These are phyloP conservation scores for Amanita polypyramis DNA, from an alignment of 768 basidiomycete species.

Conservation along the genomic window DNA sequence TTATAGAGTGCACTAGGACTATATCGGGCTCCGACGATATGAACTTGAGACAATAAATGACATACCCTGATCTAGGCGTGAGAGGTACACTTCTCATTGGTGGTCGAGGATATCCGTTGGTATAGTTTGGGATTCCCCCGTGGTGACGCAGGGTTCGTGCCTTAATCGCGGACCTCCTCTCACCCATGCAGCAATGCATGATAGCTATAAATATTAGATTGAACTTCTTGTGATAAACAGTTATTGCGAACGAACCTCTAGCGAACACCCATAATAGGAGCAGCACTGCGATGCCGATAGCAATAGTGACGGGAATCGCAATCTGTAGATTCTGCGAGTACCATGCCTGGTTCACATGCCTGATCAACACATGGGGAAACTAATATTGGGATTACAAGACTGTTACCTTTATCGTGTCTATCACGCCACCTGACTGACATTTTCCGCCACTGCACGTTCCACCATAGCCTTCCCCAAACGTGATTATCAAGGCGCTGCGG, in stretches of 20 bases:
- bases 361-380: background rate
- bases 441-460: slow-evolving; percentile 54
- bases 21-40: background rate
- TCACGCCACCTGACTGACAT: slow-evolving; percentile 49
- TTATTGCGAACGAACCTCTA: slow-evolving; percentile 1
- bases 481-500: slow-evolving; percentile 9
- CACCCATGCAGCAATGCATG: slow-evolving; percentile 21
- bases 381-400: slow-evolving; percentile 7
- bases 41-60: slow-evolving; percentile 5
- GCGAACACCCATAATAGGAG: slow-evolving; percentile 40
- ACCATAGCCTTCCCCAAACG: slow-evolving; percentile 44
- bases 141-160: slow-evolving; percentile 9
- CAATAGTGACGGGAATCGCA: slow-evolving; percentile 69
- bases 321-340: slow-evolving; percentile 70
- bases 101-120: slow-evolving; percentile 4
- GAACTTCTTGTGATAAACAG: background rate
- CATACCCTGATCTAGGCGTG: slow-evolving; percentile 18
- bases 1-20: slow-evolving; percentile 17
- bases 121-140: slow-evolving; percentile 16
- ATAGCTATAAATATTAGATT: slow-evolving; percentile 16
- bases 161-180: slow-evolving; percentile 10
- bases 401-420: slow-evolving; percentile 51
- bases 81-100: background rate
- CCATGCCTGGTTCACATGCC: slow-evolving; percentile 43
- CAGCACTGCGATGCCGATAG: slow-evolving; percentile 52